These are phyloP conservation scores for Mallotus nudiflorus DNA, from an alignment of 345 rosid species.

Conservation along the genomic window DNA sequence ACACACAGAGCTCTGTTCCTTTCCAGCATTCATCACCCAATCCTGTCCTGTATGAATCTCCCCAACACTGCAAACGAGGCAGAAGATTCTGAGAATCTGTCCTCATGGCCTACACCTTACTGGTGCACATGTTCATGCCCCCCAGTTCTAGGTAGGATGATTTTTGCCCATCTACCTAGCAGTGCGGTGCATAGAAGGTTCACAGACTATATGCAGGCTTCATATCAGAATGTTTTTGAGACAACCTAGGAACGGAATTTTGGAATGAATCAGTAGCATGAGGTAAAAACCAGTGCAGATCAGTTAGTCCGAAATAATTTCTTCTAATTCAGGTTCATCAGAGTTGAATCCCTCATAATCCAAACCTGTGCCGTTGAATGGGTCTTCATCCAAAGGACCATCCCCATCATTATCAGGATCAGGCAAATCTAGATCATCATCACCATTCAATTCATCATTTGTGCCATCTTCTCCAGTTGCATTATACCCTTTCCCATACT, in stretches of 20 bases:
- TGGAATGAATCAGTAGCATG: neutral
- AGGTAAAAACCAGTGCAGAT: neutral
- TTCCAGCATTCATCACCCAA: neutral
- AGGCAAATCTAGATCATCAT: constrained; percentile 56
- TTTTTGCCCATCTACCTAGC: neutral
- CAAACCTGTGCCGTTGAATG: constrained; percentile 44
- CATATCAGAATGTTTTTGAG: neutral
- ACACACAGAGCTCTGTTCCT: neutral
- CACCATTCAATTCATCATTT: constrained; percentile 45
- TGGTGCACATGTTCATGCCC: neutral
- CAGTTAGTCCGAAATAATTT: constrained; percentile 71
- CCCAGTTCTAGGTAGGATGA: neutral
- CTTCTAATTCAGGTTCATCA: constrained; percentile 84
- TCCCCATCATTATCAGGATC: constrained; percentile 74
- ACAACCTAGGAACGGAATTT: neutral
- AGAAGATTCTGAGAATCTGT: neutral
- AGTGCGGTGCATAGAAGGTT: neutral
- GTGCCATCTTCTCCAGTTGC: constrained; percentile 34
- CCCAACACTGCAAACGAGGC: neutral
- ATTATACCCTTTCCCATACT: constrained; percentile 46
- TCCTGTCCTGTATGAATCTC: neutral
- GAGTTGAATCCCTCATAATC: constrained; percentile 56
- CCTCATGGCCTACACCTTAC: neutral
- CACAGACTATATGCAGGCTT: neutral
- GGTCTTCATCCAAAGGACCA: constrained; percentile 36